Conservation (phyloP, 495 filamentous ascomycete genomes). For the Neurospora sp. region DNA sequence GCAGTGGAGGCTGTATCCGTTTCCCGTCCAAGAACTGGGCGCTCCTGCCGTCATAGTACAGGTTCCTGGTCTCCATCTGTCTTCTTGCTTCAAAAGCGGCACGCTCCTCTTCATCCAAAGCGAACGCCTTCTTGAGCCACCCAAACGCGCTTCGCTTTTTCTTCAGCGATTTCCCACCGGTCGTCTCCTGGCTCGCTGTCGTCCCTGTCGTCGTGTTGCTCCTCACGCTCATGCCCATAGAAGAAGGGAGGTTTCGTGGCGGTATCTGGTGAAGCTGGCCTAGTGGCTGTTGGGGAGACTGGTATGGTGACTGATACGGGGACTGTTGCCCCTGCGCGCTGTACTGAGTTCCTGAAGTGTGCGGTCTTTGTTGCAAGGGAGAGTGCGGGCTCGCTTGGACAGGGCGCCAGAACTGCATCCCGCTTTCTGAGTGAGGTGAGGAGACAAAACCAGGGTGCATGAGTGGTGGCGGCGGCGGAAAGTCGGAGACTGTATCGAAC, state of each 20-base stretch:
- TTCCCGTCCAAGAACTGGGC: conserved; percentile 36
- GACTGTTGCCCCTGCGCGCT: neutral
- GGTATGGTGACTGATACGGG: neutral
- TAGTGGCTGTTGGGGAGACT: neutral
- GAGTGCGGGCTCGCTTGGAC: conserved; percentile 47
- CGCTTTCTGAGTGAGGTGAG: conserved; percentile 39
- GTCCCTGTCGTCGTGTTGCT: conserved; percentile 31
- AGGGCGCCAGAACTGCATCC: conserved; percentile 38
- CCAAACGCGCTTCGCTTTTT: conserved; percentile 51
- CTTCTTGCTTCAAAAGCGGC: conserved; percentile 39
- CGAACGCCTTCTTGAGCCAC: conserved; percentile 50
- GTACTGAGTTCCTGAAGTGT: conserved; percentile 32
- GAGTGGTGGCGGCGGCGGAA: conserved; percentile 27
- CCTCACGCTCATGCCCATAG: conserved; percentile 43
- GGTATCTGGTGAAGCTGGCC: conserved; percentile 19
- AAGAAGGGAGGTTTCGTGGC: conserved; percentile 35
- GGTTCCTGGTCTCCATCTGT: conserved; percentile 26
- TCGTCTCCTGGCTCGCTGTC: conserved; percentile 7
- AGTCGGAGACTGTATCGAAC: conserved; percentile 20
- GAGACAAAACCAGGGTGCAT: conserved; percentile 30
- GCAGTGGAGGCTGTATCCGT: conserved; percentile 15
- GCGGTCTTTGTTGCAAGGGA: conserved; percentile 44
- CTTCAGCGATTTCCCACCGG: conserved; percentile 31
- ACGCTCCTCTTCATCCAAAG: conserved; percentile 45
- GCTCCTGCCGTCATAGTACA: conserved; percentile 32